Base-by-base conservation (phyloP, 2,329 filamentous ascomycete species). In the Spiromastix sp. region DNA sequence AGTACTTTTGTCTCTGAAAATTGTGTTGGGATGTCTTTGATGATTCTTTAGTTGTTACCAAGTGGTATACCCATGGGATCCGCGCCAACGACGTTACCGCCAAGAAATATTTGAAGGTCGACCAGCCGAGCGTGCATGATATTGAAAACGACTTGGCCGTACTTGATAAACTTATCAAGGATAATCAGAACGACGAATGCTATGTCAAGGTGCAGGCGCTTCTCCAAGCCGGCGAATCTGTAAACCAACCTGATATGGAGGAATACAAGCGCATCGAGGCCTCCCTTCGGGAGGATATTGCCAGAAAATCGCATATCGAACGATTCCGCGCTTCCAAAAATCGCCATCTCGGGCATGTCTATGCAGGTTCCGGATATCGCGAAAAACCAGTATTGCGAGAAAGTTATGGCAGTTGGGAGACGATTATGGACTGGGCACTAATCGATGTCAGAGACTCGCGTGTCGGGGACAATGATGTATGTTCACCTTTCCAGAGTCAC, bases 351-450 rank as follows among this genome's bases (percentile, higher is more conserved):
- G 29, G 35, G 5, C 18, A 13, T 19, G 30, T 37, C n/a, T 33
- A 33, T 28, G 21, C 30, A 17, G 35, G 19, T 12, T 37, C 35
- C 3, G 30, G 35, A n/a, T n/a, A 11, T 27, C 17, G 3, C 30
- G 30, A 17, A 19, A 27, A 15, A 9, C 11, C 27, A 17, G 30
- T 12, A 25, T 19, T 26, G 20, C 12, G 3, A 28, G 32, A 24
- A 34, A 34, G 17, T 15, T 25, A 28, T 11, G 17, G 11, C 13
- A 11, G 22, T 26, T 33, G 11, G 16, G 30, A 32, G 30, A 32
- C 19, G 17, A 21, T 21, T 32, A 32, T 32, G 30, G 22, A 37
- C 19, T 37, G 35, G 35, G 35, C 35, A n/a, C 15, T 37, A 33
- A 26, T 37, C 15, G 29, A 37, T n/a, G n/a, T n/a, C n/a, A n/a